Base-by-base conservation (phyloP, 768 basidiomycete genomes). In the Tricholoma matsutake region DNA sequence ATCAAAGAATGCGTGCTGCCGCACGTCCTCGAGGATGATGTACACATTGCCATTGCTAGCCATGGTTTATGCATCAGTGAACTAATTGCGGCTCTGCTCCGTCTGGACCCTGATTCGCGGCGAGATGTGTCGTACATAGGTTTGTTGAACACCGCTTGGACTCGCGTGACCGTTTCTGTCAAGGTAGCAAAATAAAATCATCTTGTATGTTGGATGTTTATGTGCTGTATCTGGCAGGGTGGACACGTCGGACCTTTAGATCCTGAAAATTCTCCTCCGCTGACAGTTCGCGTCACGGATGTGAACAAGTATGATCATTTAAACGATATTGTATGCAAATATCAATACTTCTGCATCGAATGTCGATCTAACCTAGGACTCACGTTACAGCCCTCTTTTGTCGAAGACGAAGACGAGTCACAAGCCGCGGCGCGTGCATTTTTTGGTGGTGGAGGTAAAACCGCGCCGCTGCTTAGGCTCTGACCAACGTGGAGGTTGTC, bases 121-220 rank as follows among this genome's bases (percentile, higher is more conserved):
- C 68, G 71, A 8, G 77, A 74, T 31, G 68, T 67, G 29, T 73
- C 58, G 32, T 78, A 72, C 60, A 74, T 63, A 60, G 88, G 89
- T 3, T 71, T 91, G 56, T 41, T 76, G 62, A 92, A 91, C 66
- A 91, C 90, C 0, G 89, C 86, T n/a, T 92, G 90, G 90, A 85
- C 84, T 32, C 77, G 88, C 53, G 77, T 82, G 11, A 76, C 76
- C 54, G 82, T 71, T 45, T 76, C 69, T 61, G 69, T 69, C 65
- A 81, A 80, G 81, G 87, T 75, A 61, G 53, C 4, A 14, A 25
- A 20, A 13, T 70, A 55, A 1, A 8, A 37, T 37, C 4, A 9
- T 3, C 10, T 4, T 11, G 43, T 41, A 8, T 32, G 3, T 49
- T 28, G 51, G 5, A 16, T 64, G 28, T 9, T 22, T 10, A 57